These are phyloP conservation scores for Jacaranda copaia DNA, from an alignment of 257 asterid genomes.

Conservation along the genomic window DNA sequence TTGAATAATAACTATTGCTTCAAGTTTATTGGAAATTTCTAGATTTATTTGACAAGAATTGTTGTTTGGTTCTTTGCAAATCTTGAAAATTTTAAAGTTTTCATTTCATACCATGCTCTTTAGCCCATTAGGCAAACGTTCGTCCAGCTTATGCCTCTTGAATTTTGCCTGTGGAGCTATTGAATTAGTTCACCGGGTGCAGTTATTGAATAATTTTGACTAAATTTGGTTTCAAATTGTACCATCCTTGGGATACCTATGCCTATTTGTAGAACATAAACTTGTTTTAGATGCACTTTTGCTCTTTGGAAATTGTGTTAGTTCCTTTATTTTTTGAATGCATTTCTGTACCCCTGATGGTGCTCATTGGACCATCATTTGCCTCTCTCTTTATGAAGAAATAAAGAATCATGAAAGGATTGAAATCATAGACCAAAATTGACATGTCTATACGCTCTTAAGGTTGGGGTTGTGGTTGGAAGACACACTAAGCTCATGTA, in stretches of 20 bases:
- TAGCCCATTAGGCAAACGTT: not conserved
- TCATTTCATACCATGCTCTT: not conserved
- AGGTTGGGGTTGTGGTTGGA: too few relatives aligned
- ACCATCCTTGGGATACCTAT: too few relatives aligned
- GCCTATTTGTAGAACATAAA: not conserved
- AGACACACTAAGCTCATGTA: constrained; percentile 27
- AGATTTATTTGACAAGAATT: not conserved
- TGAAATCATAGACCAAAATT: too few relatives aligned
- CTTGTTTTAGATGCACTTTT: not conserved
- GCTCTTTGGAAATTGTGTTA: not conserved
- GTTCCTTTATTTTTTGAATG: not conserved
- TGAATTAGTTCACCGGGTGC: too few relatives aligned
- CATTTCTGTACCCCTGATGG: not conserved
- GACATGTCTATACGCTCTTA: too few relatives aligned
- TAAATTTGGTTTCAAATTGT: not conserved
- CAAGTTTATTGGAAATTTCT: not conserved
- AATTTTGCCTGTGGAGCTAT: too few relatives aligned
- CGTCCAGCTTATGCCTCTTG: not conserved
- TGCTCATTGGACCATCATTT: too few relatives aligned
- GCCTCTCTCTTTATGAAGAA: too few relatives aligned
- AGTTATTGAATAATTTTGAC: not conserved
- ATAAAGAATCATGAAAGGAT: too few relatives aligned
- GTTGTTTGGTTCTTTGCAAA: not conserved
- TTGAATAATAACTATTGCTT: not conserved
- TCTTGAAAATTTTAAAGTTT: not conserved